Evolutionary conservation across 2,329 filamentous ascomycete genomes (phyloP).

Genomic region (Pseudogymnoascus sp.): DNA sequence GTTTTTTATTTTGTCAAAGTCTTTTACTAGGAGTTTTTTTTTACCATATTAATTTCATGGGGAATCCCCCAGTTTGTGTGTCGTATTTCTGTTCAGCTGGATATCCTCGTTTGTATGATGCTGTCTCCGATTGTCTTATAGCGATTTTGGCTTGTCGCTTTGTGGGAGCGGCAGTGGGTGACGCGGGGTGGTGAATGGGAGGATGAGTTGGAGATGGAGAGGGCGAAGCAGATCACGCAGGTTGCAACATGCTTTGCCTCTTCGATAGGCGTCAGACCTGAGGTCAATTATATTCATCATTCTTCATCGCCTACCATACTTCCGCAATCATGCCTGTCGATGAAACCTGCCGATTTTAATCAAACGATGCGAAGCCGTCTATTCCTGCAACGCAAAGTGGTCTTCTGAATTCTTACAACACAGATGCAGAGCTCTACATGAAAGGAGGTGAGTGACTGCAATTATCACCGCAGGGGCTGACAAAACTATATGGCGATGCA

Average conservation of each 20-base stretch:
- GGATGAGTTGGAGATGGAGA: neutral
- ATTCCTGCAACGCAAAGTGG: neutral
- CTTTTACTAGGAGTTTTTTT: slow-evolving; percentile 3
- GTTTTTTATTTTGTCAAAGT: slow-evolving; percentile 3
- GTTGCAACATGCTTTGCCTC: neutral
- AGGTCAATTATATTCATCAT: neutral
- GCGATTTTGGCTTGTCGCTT: neutral
- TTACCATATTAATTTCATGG: neutral
- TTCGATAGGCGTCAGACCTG: neutral
- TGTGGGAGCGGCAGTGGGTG: neutral
- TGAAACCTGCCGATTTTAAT: neutral
- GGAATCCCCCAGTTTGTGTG: neutral
- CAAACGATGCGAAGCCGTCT: neutral
- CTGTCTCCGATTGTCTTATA: neutral
- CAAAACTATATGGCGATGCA: neutral
- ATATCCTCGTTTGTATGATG: neutral
- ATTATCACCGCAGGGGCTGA: neutral
- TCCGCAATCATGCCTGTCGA: neutral
- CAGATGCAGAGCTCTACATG: neutral
- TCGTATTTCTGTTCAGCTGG: neutral
- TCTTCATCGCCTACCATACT: neutral
- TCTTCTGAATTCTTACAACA: neutral
- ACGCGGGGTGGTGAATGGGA: neutral
- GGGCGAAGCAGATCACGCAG: neutral
- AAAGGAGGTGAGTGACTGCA: neutral